A percentile compares a stretch with the other conserved stretches of the same genome.
Conservation (phyloP, 2,329 filamentous ascomycete species). For the Ceratocystis cubensis region DNA sequence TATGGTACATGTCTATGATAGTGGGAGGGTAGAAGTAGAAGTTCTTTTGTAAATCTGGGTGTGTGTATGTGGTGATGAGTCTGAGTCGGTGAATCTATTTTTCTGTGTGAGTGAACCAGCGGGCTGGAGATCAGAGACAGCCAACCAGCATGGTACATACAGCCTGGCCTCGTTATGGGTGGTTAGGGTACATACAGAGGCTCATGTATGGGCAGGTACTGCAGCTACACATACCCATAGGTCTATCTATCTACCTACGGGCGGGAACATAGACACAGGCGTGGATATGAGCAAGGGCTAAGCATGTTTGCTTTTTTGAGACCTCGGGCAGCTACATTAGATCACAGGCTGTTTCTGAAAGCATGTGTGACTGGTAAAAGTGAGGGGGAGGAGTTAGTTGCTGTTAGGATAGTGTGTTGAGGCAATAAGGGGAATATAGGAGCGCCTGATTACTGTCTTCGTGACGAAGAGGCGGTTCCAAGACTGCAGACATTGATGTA, state of each 20-base stretch:
- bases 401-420: neutral
- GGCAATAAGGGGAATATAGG: no score
- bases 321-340: neutral
- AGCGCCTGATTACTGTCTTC: no score
- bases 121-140: conserved; percentile 2
- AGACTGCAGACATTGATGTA: no score
- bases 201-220: neutral
- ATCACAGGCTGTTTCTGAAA: neutral
- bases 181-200: neutral
- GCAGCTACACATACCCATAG: neutral
- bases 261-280: neutral
- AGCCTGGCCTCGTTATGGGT: neutral
- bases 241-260: no score
- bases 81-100: neutral
- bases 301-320: neutral
- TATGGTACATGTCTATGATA: conserved; percentile 2
- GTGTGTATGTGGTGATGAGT: no score
- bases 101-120: neutral
- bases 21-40: neutral
- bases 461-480: no score
- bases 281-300: neutral
- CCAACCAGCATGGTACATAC: neutral
- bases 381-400: neutral
- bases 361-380: neutral
- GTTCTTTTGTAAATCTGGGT: neutral